Base-by-base conservation (phyloP, 23 red algal species). In the Chondrus crispus region DNA sequence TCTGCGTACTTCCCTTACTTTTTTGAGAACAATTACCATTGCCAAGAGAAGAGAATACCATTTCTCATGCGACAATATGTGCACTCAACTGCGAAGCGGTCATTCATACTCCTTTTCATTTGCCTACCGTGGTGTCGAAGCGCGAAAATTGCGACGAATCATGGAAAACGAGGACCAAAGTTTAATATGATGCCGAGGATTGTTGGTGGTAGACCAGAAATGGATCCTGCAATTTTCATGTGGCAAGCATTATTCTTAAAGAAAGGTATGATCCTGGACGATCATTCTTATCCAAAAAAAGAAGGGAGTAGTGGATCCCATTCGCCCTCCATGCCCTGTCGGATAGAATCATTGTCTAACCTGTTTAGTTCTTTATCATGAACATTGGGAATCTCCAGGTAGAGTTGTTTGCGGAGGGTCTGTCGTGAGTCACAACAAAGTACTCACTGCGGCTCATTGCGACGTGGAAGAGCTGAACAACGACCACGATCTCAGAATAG, bases 231-330 rank as follows among this genome's bases (percentile, higher is more conserved):
- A 8, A 46, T 87, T 12, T 72, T 71, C 44, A 74, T 55, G 66
- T 87, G 84, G 84, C 84, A 87, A 37, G 84, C 84, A 37, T 62
- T 58, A 30, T 87, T 87, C 29, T 47, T 70, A 46, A 47, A 87
- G 24, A 43, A 47, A 3, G 82, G 82, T 86, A 69, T 19, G 82
- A 41, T n/a, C n/a, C n/a, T n/a, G n/a, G n/a, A n/a, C n/a, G n/a
- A n/a, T n/a, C n/a, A n/a, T n/a, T n/a, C n/a, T n/a, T n/a, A n/a
- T n/a, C n/a, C n/a, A n/a, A n/a, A n/a, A n/a, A n/a, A n/a, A n/a
- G n/a, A n/a, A n/a, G n/a, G n/a, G n/a, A n/a, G n/a, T n/a, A n/a
- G n/a, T n/a, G n/a, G n/a, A n/a, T n/a, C n/a, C n/a, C n/a, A n/a
- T n/a, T n/a, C n/a, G n/a, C n/a, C n/a, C n/a, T n/a, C n/a, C n/a